Percentiles rank a stretch among this genome's conserved stretches.
Conservation (phyloP, 2,329 filamentous ascomycete genomes). For the Paecilomyces fulvus region DNA sequence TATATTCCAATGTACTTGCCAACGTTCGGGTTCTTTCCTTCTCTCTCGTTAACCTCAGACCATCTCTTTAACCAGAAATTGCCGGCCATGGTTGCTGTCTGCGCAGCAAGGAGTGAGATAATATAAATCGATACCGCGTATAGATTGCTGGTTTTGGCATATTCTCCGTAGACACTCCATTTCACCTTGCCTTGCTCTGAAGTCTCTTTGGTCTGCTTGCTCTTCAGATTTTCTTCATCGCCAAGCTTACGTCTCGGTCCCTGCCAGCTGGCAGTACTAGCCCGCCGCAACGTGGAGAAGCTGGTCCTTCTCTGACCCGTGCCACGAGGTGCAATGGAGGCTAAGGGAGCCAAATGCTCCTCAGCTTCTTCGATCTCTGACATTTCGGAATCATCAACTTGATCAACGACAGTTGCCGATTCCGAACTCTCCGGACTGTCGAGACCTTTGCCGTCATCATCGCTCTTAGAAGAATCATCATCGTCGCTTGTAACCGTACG, state of each 20-base stretch:
- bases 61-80: conserved; percentile 92
- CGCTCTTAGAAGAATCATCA: conserved; percentile 42
- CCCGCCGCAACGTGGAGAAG: conserved; percentile 72
- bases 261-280: conserved; percentile 83
- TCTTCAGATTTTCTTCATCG: conserved; percentile 73
- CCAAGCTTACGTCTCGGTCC: conserved; percentile 74
- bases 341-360: conserved; percentile 66
- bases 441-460: conserved; percentile 50
- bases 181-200: conserved; percentile 95
- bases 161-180: conserved; percentile 89
- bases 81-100: conserved; percentile 73
- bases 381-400: conserved; percentile 41
- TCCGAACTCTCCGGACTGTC: conserved; percentile 63
- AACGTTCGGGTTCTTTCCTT: conserved; percentile 62
- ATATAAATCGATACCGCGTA: conserved; percentile 75
- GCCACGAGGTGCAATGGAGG: conserved; percentile 60
- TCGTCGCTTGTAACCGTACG: conserved; percentile 52
- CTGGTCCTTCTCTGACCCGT: conserved; percentile 56
- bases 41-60: conserved; percentile 68
- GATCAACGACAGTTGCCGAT: conserved; percentile 43
- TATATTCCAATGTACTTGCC: conserved; percentile 93
- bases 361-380: conserved; percentile 54
- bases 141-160: conserved; percentile 89
- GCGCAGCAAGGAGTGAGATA: conserved; percentile 65
- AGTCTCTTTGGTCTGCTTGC: conserved; percentile 78